A percentile compares a stretch with the other conserved stretches of the same genome.
phyloP scores from a whole-genome alignment of 768 basidiomycete genomes.

The Lentinula boryana region DNA sequence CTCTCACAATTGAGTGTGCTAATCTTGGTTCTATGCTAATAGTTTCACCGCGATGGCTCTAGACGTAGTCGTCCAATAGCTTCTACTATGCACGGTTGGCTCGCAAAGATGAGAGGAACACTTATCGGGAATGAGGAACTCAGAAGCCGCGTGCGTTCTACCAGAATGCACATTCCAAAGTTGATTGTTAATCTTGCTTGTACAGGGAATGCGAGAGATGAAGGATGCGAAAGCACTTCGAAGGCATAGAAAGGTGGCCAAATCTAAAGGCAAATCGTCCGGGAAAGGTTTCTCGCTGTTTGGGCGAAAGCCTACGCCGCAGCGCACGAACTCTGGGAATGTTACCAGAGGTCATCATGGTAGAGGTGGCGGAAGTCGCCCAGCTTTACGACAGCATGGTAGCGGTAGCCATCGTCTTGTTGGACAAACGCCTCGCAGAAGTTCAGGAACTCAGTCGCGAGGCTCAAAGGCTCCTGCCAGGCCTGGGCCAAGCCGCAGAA shows the following conservation, averaged over 20 bases:
- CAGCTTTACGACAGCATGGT: constrained; percentile 10
- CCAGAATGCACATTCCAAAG: neutral
- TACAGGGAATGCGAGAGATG: constrained; percentile 68
- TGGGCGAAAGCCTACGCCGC: constrained; percentile 7
- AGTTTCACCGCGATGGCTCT: constrained; percentile 40
- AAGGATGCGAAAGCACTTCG: constrained; percentile 35
- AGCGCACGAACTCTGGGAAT: neutral
- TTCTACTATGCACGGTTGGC: constrained; percentile 68
- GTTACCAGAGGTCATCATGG: neutral
- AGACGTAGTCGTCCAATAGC: constrained; percentile 41
- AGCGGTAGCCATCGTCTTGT: constrained; percentile 13
- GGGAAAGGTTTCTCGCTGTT: constrained; percentile 9
- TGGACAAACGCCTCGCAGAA: constrained; percentile 12
- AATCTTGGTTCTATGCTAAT: neutral
- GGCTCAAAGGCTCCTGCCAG: neutral
- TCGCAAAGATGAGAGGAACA: constrained; percentile 75
- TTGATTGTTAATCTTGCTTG: constrained; percentile 7
- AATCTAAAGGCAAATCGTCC: neutral
- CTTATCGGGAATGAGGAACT: constrained; percentile 55
- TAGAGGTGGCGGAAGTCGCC: neutral
- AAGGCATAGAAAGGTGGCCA: constrained; percentile 1
- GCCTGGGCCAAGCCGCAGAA: neutral
- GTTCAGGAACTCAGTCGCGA: neutral
- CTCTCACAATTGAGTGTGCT: neutral
- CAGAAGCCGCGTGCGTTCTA: constrained; percentile 36